A percentile compares a stretch with the other conserved stretches of the same genome.
These are phyloP conservation scores for Daldinia sp. DNA, from an alignment of 2,329 filamentous ascomycete species.

Conservation along the genomic window DNA sequence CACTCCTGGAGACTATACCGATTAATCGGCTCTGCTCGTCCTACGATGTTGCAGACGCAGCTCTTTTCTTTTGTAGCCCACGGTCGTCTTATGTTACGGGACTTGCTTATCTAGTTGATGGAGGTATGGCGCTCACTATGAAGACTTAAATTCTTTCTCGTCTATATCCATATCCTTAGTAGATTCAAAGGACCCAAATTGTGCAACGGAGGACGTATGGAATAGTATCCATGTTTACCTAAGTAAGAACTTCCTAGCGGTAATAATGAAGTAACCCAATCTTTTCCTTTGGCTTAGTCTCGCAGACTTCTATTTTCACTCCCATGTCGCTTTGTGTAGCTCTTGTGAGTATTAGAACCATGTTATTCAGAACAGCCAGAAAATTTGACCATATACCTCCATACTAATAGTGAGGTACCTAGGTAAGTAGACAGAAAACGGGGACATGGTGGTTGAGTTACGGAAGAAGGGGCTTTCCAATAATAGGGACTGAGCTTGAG, in stretches of 20 bases:
- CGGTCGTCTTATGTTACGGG: constrained; percentile 31
- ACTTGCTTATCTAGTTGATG: constrained; percentile 12
- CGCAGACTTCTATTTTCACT: neutral
- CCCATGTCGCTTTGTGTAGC: too few species aligned
- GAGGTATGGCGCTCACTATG: constrained; percentile 13
- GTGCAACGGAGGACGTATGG: neutral
- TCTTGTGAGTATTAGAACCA: too few species aligned
- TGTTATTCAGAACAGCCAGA: too few species aligned
- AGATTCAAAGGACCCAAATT: neutral
- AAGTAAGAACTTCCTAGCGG: neutral
- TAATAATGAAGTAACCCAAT: neutral
- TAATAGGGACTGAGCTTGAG: neutral
- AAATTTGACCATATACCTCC: too few species aligned
- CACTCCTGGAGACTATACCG: constrained; percentile 13
- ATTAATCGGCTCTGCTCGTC: constrained; percentile 29
- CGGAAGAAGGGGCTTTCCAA: neutral
- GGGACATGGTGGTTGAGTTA: too few species aligned
- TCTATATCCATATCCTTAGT: neutral
- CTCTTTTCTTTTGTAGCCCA: constrained; percentile 24
- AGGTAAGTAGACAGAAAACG: too few species aligned
- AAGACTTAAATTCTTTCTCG: neutral
- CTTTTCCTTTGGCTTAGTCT: neutral
- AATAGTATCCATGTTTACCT: neutral
- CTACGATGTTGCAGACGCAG: constrained; percentile 26
- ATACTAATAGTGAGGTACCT: too few species aligned